Evolutionary conservation across 305 asterid genomes (phyloP), one percentile per base, ranked within the genome.

Genomic region (Withania somnifera): DNA sequence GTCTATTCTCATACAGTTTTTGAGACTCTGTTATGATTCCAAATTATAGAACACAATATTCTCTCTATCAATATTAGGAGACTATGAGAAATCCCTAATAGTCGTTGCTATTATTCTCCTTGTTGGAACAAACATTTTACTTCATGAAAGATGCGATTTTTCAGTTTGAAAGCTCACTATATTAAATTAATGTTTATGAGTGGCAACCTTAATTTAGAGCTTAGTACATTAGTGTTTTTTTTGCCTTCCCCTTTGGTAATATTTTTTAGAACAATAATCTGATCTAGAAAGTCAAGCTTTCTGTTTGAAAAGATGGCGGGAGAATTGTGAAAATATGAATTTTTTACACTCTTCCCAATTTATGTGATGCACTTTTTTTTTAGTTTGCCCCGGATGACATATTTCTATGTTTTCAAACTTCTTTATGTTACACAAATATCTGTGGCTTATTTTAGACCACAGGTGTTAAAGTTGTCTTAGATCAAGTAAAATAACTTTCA

Each of bases 1-100:
- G 77, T 85, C 82, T 42, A 78, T 86, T 60, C 82, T 42, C 82
- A 54, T 47, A 42, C 79, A 61, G 83, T 56, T 82, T 81, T 80
- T 82, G 66, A 63, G 47, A 34, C 81, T 81, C 68, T 83, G 79
- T 45, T 64, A 13, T 69, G 56, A 69, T 51, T 75, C 47, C 47
- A 51, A 75, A 9, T 47, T 75, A 51, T 52, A 75, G 63, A 28
- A 75, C 47, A 28, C 63, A 52, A 75, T 51, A 50, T 28, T 28
- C 63, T 50, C 15, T 28, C 63, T 19, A 75, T 75, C 28, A 50
- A 11, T 50, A 26, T 30, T 51, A 51, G 63, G 80, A 75, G 80
- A 15, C 63, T 51, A 45, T 71, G 28, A 19, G 28, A 75, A 67
- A 75, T 52, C 11, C 50, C 15, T 32, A 2, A 17, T 36, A 32